A percentile compares a stretch with the other conserved stretches of the same genome.
Conservation (phyloP, 2,329 filamentous ascomycete species). For the Sporothrix inflata region DNA sequence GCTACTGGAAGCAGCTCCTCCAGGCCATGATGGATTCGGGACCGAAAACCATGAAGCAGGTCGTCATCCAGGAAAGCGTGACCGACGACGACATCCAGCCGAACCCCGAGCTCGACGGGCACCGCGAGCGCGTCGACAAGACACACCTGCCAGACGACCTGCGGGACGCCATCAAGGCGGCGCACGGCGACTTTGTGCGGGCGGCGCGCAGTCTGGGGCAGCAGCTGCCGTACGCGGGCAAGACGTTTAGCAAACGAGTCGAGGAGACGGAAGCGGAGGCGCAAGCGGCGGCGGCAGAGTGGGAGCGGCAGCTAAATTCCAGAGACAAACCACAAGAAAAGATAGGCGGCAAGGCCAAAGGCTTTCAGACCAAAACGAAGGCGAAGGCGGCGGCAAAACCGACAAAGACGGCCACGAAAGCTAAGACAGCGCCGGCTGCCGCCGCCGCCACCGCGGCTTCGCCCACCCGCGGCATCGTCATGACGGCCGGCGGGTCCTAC, state of each 20-base stretch:
- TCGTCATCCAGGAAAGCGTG: conserved; percentile 22
- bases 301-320: not conserved
- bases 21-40: conserved; percentile 26
- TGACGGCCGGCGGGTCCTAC: conserved; percentile 52
- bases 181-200: conserved; percentile 13
- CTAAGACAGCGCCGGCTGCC: not conserved
- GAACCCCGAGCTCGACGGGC: conserved; percentile 16
- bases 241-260: not conserved
- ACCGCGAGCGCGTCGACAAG: conserved; percentile 27
- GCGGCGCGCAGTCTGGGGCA: conserved; percentile 15
- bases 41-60: conserved; percentile 24
- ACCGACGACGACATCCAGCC: conserved; percentile 27
- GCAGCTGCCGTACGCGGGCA: conserved; percentile 26
- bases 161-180: conserved; percentile 19
- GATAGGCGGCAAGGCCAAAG: not conserved
- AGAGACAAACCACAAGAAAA: not conserved
- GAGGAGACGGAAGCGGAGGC: not conserved
- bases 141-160: conserved; percentile 21
- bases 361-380: not conserved
- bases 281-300: not conserved
- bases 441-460: not conserved
- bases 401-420: not conserved
- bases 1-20: conserved; percentile 32
- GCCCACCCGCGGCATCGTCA: conserved; percentile 53
- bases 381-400: not conserved